Evolutionary conservation across 306 rosid genomes (phyloP).

Genomic region (Hylodesmum podocarpum): DNA sequence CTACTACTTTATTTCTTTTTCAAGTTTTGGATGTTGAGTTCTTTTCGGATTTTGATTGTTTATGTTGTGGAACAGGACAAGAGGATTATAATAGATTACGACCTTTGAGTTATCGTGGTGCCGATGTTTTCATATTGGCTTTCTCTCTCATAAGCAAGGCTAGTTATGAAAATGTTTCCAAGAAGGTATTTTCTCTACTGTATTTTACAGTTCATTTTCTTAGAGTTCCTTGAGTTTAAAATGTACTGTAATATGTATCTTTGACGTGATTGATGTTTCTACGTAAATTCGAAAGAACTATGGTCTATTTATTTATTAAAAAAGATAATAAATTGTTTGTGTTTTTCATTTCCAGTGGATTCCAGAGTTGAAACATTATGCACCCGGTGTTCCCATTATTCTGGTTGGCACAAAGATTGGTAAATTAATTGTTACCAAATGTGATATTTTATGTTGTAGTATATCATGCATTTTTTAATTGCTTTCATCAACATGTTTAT

Average conservation of each 20-base stretch:
- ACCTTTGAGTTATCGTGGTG: conserved; percentile 75
- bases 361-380: conserved; percentile 99
- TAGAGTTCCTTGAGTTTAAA: neutral
- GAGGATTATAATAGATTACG: conserved; percentile 70
- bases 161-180: conserved; percentile 72
- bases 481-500: neutral
- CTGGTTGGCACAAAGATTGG: conserved; percentile 98
- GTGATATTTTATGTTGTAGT: conserved; percentile 11
- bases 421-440: conserved; percentile 38
- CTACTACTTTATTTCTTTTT: neutral
- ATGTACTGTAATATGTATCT: conserved; percentile 3
- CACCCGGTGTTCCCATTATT: conserved; percentile 96
- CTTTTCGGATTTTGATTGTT: conserved; percentile 45
- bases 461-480: neutral
- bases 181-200: conserved; percentile 43
- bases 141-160: conserved; percentile 75
- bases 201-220: neutral
- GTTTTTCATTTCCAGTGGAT: conserved; percentile 78
- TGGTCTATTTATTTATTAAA: neutral
- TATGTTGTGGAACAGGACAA: conserved; percentile 52
- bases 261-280: conserved; percentile 1
- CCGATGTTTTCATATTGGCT: conserved; percentile 69
- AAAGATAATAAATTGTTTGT: conserved; percentile 13
- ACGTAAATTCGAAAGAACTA: neutral
- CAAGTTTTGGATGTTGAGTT: neutral